Evolutionary conservation across 2,329 filamentous ascomycete species (phyloP).

Genomic region (Lasiodiplodia hormozganensis): DNA sequence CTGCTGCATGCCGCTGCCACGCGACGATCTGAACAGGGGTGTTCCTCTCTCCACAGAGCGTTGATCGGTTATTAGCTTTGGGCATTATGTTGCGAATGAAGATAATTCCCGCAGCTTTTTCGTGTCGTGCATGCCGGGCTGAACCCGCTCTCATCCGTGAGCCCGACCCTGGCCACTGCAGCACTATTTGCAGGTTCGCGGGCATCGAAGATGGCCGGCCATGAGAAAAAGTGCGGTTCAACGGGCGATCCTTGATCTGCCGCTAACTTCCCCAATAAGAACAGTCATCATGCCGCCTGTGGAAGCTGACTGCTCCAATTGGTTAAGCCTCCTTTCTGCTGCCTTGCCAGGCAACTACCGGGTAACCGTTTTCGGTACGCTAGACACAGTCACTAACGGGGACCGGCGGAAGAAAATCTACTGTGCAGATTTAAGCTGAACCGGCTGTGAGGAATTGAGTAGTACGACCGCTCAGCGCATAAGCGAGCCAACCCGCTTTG

Average conservation of each 20-base stretch:
- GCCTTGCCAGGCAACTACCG: neutral
- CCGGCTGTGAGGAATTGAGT: neutral
- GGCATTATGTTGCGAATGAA: conserved; percentile 1
- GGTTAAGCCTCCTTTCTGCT: neutral
- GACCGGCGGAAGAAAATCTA: neutral
- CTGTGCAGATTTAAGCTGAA: neutral
- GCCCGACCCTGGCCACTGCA: neutral
- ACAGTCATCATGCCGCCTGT: neutral
- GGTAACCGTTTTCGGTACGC: neutral
- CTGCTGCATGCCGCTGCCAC: conserved; percentile 1
- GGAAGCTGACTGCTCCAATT: neutral
- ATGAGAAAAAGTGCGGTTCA: neutral
- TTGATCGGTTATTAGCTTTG: neutral
- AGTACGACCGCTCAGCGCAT: neutral
- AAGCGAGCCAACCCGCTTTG: neutral
- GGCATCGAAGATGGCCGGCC: neutral
- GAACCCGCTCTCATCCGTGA: neutral
- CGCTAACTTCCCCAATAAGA: neutral
- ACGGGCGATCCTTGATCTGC: neutral
- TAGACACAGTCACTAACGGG: neutral
- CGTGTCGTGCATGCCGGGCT: neutral
- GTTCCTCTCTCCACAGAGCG: neutral
- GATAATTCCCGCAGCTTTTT: neutral
- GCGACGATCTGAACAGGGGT: neutral
- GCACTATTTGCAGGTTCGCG: neutral